phyloP scores from a whole-genome alignment of 2,329 filamentous ascomycete genomes.

The Fusarium succisae region DNA sequence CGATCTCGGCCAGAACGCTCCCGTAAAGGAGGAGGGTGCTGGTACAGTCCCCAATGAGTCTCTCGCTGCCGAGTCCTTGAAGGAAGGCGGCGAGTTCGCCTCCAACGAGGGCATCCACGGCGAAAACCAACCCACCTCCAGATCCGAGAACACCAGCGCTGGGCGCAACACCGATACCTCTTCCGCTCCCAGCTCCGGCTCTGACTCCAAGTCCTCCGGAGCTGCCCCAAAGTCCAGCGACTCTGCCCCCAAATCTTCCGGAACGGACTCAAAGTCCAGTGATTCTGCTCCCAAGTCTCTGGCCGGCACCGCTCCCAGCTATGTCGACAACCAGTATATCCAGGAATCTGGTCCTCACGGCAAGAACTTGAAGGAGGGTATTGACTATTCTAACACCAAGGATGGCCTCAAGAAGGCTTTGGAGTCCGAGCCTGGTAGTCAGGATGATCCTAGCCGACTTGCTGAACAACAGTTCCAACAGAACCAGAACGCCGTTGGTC shows the following conservation, averaged over 20 bases:
- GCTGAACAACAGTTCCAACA: constrained; percentile 56
- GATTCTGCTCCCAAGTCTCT: constrained; percentile 7
- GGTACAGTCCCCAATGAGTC: constrained; percentile 75
- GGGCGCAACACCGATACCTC: not conserved
- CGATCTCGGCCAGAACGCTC: constrained; percentile 57
- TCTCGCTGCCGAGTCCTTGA: constrained; percentile 77
- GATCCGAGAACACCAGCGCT: constrained; percentile 8
- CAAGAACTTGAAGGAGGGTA: constrained; percentile 55
- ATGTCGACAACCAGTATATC: constrained; percentile 49
- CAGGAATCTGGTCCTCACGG: constrained; percentile 51
- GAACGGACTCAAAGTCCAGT: not conserved
- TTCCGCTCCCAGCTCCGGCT: not conserved
- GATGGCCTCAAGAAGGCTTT: constrained; percentile 53
- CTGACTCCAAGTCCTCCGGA: not conserved
- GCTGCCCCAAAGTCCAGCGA: too few relatives aligned
- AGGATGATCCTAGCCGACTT: constrained; percentile 57
- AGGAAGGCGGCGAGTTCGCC: constrained; percentile 67
- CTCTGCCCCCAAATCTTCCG: not conserved
- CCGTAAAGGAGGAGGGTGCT: constrained; percentile 65
- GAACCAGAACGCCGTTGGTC: constrained; percentile 31
- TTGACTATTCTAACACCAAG: constrained; percentile 46
- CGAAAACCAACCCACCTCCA: constrained; percentile 27
- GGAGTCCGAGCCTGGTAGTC: constrained; percentile 55
- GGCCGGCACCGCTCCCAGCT: constrained; percentile 49
- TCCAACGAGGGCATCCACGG: constrained; percentile 62